Conservation (phyloP, 306 rosid genomes). For the Comarum palustre region DNA sequence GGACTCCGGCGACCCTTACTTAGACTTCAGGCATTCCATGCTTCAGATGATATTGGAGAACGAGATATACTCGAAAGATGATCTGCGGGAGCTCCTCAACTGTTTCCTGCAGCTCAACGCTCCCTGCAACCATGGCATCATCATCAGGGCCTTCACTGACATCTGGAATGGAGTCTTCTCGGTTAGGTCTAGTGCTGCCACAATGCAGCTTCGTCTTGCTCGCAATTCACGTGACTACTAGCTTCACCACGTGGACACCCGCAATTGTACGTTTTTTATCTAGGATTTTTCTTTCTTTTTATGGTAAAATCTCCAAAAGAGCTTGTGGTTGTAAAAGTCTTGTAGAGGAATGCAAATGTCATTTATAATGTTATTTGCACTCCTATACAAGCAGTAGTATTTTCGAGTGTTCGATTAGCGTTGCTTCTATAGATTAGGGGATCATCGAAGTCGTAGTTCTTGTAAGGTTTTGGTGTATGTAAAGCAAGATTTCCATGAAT, state of each 20-base stretch:
- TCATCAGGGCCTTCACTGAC: slow-evolving; percentile 78
- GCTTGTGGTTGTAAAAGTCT: background rate
- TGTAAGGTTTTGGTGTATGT: slow-evolving; percentile 10
- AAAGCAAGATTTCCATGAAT: background rate
- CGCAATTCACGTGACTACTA: slow-evolving; percentile 52
- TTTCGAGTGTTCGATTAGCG: too few relatives aligned
- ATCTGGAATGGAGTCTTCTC: slow-evolving; percentile 89
- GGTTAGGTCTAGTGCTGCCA: slow-evolving; percentile 26
- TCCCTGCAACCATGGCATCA: slow-evolving; percentile 65
- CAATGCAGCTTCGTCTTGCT: slow-evolving; percentile 20
- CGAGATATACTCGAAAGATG: slow-evolving; percentile 77
- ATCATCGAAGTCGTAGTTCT: background rate
- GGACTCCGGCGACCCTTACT: slow-evolving; percentile 85
- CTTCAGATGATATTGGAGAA: slow-evolving; percentile 90
- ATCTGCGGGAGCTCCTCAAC: slow-evolving; percentile 63
- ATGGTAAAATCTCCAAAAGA: background rate
- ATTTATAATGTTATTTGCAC: background rate
- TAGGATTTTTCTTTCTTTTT: background rate
- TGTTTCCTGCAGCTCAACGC: slow-evolving; percentile 84
- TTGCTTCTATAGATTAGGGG: background rate
- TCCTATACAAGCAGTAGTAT: background rate
- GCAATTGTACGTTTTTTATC: background rate
- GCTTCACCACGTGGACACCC: slow-evolving; percentile 20
- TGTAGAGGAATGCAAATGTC: background rate
- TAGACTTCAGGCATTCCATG: slow-evolving; percentile 86